Percentiles rank a stretch among this genome's conserved stretches.
phyloP scores from a whole-genome alignment of 306 rosid genomes.

The Oxytropis ochrocephala region DNA sequence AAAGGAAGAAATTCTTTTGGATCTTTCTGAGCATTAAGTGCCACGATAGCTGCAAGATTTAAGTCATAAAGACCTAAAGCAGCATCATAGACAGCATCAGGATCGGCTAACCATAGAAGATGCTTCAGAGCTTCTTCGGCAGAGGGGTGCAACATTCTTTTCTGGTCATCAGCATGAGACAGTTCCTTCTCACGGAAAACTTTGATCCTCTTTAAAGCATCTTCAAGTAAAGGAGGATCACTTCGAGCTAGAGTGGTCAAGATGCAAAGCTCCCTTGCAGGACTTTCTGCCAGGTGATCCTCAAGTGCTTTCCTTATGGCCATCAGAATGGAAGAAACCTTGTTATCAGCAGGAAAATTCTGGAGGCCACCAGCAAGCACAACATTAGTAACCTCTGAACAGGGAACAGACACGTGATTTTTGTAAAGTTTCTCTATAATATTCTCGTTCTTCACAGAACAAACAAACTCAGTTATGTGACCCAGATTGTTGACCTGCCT shows the following conservation, averaged over 20 bases:
- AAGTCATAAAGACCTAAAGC: slow-evolving; percentile 97
- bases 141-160: slow-evolving; percentile 56
- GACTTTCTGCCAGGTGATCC: slow-evolving; percentile 64
- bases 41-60: slow-evolving; percentile 91
- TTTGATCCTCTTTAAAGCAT: slow-evolving; percentile 86
- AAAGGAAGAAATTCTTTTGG: slow-evolving; percentile 96
- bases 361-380: slow-evolving; percentile 30
- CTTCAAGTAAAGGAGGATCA: slow-evolving; percentile 92
- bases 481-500: slow-evolving; percentile 75
- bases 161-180: slow-evolving; percentile 52
- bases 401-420: slow-evolving; percentile 34
- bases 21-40: slow-evolving; percentile 92
- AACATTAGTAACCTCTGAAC: slow-evolving; percentile 34
- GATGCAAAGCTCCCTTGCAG: slow-evolving; percentile 89
- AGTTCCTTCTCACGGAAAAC: slow-evolving; percentile 75
- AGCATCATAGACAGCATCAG: slow-evolving; percentile 82
- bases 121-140: slow-evolving; percentile 95
- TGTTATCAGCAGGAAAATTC: slow-evolving; percentile 39
- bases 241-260: slow-evolving; percentile 91
- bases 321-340: slow-evolving; percentile 70
- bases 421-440: slow-evolving; percentile 60
- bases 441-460: slow-evolving; percentile 81
- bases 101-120: slow-evolving; percentile 88
- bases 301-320: slow-evolving; percentile 82
- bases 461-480: slow-evolving; percentile 89